Conservation (phyloP, 2,329 filamentous ascomycete species). For the Cladosporium sp. region DNA sequence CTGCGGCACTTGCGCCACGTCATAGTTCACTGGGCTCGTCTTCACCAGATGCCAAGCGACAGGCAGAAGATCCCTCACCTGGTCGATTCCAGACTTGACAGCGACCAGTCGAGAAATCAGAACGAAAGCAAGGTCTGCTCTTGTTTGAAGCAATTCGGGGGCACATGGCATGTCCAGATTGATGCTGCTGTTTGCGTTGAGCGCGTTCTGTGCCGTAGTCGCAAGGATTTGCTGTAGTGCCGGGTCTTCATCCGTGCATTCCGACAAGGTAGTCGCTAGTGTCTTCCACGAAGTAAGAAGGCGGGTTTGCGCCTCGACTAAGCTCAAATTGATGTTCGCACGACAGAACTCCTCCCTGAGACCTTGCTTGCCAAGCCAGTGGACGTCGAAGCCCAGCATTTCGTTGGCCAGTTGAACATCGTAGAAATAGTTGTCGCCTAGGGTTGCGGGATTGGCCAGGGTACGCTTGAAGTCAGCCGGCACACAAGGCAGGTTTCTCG, state of each 20-base stretch:
- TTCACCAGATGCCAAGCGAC: conserved; percentile 57
- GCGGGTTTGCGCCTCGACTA: conserved; percentile 84
- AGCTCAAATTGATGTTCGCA: conserved; percentile 83
- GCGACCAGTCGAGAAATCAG: conserved; percentile 73
- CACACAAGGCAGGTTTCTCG: conserved; percentile 53
- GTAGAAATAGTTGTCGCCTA: conserved; percentile 79
- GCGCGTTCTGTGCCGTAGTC: conserved; percentile 68
- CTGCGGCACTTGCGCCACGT: conserved; percentile 50
- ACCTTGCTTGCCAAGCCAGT: conserved; percentile 64
- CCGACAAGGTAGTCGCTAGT: conserved; percentile 75
- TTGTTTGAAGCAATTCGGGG: conserved; percentile 64
- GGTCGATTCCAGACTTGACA: conserved; percentile 40
- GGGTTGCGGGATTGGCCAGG: conserved; percentile 38
- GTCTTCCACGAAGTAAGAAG: conserved; percentile 88
- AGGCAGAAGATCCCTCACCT: conserved; percentile 50
- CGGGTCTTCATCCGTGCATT: conserved; percentile 46
- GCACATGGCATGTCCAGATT: conserved; percentile 78
- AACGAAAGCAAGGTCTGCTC: conserved; percentile 75
- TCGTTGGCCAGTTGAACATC: conserved; percentile 67
- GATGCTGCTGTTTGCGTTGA: conserved; percentile 67
- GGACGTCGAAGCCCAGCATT: conserved; percentile 69
- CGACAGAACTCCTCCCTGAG: conserved; percentile 76
- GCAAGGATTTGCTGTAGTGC: conserved; percentile 64
- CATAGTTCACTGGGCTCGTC: conserved; percentile 51
- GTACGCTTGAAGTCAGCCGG: conserved; percentile 79